phyloP scores from a whole-genome alignment of 306 rosid species.

The Albizia julibrissin region DNA sequence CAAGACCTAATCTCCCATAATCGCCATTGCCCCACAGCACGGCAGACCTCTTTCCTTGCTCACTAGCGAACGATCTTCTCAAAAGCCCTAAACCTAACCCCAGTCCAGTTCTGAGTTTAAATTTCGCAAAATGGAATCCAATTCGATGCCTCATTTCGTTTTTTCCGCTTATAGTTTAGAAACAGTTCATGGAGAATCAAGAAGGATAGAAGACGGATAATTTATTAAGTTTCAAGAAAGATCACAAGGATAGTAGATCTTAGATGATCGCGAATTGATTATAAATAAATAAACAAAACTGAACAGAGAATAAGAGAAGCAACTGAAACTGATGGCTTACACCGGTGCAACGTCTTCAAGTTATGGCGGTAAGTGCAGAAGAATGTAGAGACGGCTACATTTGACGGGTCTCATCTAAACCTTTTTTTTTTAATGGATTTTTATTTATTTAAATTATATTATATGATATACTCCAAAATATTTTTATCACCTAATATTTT shows the following conservation, averaged over 20 bases:
- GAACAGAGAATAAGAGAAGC: neutral
- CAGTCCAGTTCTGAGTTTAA: slow-evolving; percentile 7
- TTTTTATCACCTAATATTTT: too few relatives aligned
- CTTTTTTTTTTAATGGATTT: too few relatives aligned
- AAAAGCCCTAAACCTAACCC: slow-evolving; percentile 24
- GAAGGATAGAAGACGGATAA: neutral
- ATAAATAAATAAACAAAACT: neutral
- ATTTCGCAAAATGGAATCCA: slow-evolving; percentile 26
- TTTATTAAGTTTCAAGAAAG: neutral
- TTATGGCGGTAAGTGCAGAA: slow-evolving; percentile 23
- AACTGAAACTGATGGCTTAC: neutral
- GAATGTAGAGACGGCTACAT: neutral
- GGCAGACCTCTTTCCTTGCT: slow-evolving; percentile 56
- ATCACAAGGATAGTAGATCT: neutral
- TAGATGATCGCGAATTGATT: neutral
- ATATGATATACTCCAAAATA: too few relatives aligned
- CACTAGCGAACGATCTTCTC: slow-evolving; percentile 45
- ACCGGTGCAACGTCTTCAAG: slow-evolving; percentile 15
- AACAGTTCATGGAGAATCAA: slow-evolving; percentile 10
- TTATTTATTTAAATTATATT: too few relatives aligned
- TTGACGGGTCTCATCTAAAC: too few relatives aligned
- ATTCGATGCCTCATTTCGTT: slow-evolving; percentile 45
- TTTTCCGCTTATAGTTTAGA: neutral
- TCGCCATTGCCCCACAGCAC: slow-evolving; percentile 95
- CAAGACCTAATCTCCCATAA: slow-evolving; percentile 81